A percentile compares a stretch with the other conserved stretches of the same genome.
phyloP scores from a whole-genome alignment of 805 yeast genomes.

The Cyberlindnera nakhonratchasimensis region DNA sequence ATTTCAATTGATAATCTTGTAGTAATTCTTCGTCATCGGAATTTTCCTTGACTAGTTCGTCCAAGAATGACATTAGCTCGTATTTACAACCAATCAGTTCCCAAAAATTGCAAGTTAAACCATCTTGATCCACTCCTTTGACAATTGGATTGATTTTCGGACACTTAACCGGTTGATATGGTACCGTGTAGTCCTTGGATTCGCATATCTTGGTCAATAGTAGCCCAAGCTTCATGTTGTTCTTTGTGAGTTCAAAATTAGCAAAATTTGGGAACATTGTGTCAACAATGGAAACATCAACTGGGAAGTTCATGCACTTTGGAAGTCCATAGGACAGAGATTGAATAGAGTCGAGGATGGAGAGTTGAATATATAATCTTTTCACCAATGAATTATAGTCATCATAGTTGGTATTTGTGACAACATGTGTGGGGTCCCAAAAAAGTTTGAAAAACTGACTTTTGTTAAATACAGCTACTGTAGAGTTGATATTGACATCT shows the following conservation, averaged over 20 bases:
- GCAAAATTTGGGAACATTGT: constrained; percentile 19
- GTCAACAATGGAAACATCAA: constrained; percentile 19
- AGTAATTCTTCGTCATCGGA: constrained; percentile 29
- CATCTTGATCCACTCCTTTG: constrained; percentile 11
- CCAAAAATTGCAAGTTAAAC: constrained; percentile 25
- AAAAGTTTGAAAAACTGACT: constrained; percentile 44
- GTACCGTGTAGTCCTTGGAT: constrained; percentile 5
- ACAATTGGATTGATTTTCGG: constrained; percentile 3
- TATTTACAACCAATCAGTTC: constrained; percentile 34
- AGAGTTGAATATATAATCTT: constrained; percentile 46
- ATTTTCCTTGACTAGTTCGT: constrained; percentile 29
- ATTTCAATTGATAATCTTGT: constrained; percentile 38
- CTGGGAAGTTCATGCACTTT: constrained; percentile 25
- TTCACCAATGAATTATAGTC: constrained; percentile 28
- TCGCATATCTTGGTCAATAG: constrained; percentile 20
- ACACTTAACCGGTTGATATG: not conserved
- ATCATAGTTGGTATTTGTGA: constrained; percentile 23
- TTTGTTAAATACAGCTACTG: constrained; percentile 56
- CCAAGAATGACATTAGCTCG: constrained; percentile 35
- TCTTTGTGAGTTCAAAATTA: constrained; percentile 20
- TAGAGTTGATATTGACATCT: constrained; percentile 46
- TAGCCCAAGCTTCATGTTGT: constrained; percentile 28
- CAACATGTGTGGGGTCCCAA: constrained; percentile 16
- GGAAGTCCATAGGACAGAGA: constrained; percentile 51
- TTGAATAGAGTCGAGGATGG: constrained; percentile 49